Base-by-base conservation (phyloP, 768 basidiomycete genomes). In the Astraeus odoratus region DNA sequence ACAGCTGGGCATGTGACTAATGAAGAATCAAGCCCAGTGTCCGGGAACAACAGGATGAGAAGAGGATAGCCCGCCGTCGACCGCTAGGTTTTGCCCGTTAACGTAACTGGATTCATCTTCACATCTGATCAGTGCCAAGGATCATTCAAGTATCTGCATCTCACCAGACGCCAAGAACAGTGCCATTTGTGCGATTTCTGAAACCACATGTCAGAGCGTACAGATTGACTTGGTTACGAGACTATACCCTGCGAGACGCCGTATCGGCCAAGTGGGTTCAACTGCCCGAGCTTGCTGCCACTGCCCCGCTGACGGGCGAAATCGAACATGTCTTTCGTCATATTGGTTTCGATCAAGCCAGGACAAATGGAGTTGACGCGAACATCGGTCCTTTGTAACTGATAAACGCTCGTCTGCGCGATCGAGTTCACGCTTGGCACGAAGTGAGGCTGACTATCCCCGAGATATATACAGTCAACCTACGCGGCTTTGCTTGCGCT, bases 401-500 rank as follows among this genome's bases (percentile, higher is more conserved):
- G 86, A 61, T 83, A 88, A 4, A 81, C 78, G 9, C 81, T 71
- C 4, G 86, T 93, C 57, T 89, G 78, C 7, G 90, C 93, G 53
- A 95, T 80, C 36, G 81, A 89, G 60, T 90, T 91, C 19, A 96
- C 92, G 9, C 87, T 92, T 50, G 15, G 30, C 34, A 19, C 22
- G 27, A 42, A 36, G n/a, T 58, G 29, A 46, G 46, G 42, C 42
- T 39, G 27, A 39, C 25, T 3, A 16, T 42, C 7, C 19, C 44
- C 12, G 30, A 36, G 5, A 42, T 39, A 31, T 23, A 40, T 8
- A 29, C 22, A 40, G 10, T 3, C 15, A 41, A 46, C 83, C 67
- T 58, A 92, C 90, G 90, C 90, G 25, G 92, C 87, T 71, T 96
- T 96, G 54, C 86, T 88, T 42, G 91, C 91, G 54, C 89, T 92